Evolutionary conservation across 257 asterid species (phyloP), one percentile per base, ranked within the genome.

Genomic region (Petunia axillaris): DNA sequence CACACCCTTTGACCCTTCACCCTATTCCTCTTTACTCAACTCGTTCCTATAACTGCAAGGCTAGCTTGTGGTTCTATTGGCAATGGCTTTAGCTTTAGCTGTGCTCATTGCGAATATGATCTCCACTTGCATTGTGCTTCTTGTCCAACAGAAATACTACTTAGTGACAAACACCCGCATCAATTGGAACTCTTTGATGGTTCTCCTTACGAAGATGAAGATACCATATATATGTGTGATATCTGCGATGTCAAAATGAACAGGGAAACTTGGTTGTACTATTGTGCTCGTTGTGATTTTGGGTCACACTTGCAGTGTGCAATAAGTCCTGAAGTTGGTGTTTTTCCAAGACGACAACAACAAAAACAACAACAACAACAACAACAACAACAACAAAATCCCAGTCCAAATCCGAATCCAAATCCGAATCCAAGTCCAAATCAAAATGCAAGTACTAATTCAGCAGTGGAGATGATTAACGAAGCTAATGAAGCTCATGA

Each of bases 1-100:
- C 50, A 6, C 85, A 86, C 40, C 79, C 87, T 48, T 74, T 85
- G n/a, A 85, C 86, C 43, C 88, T 87, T 37, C 82, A 79, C 25
- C 88, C 86, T 4, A 25, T 39, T 43, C 89, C 91, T 4, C 82
- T 85, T 0, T 85, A 84, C 16, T 8, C 81, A 0, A 4, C 6
- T 44, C 6, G 75, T 38, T 78, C 82, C 3, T 84, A 11, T 46
- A 48, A 63, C 11, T 84, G 89, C 81, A 50, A 82, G 6, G 84
- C n/a, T n/a, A n/a, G n/a, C 85, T 1, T 85, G 89, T 14, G 79
- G 78, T 0, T 75, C 81, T 5, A 14, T 7, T 4, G 89, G 89
- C 9, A 53, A 54, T 0, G 77, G 77, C 4, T 85, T 40, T 63
- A 48, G 83, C 54, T 84, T 71, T 50, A 68, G 84, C 37, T 87